Evolutionary conservation across 2,329 filamentous ascomycete genomes (phyloP), one percentile per base, ranked within the genome.

Genomic region (Chrysoporthe cubensis): DNA sequence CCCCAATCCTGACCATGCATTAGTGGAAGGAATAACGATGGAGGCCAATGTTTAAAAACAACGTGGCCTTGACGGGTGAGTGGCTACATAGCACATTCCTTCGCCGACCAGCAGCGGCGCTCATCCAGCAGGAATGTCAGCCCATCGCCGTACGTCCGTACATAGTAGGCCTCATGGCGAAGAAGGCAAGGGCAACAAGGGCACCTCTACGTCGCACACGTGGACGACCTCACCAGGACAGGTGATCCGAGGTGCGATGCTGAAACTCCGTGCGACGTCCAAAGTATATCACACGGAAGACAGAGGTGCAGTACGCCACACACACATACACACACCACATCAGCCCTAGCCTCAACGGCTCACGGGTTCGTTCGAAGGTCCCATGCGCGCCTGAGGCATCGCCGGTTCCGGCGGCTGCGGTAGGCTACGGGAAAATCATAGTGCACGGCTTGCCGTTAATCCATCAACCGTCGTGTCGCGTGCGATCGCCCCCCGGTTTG

Each of bases 231-330:
- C 6, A 21, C 32, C 40, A 44, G 9, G 57, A 43, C 57, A 44
- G 57, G 21, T 32, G 40, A 60, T 62, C 44, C 40, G 42, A 62
- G 44, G 18, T 57, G 32, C 34, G 14, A 50, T 61, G 60, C 42
- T 62, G 60, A 54, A 54, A 54, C 50, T 34, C 50, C 21, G 26
- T 58, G 37, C 26, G n/a, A 32, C 59, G 9, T 18, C 48, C 2
- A 50, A 54, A 16, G 50, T 32, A 54, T 34, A 32, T 32, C 48
- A 9, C 21, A 32, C 9, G 5, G 21, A 26, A 32, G 21, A 52
- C 14, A 14, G 6, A 13, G 0, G 26, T 52, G 48, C 9, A 26
- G 44, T 21, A 32, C 21, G n/a, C 48, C 52, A 34, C 32, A 13
- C 14, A 57, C 52, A 18, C 32, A 14, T 7, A 34, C 32, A 13